A percentile compares a stretch with the other conserved stretches of the same genome.
Conservation (phyloP, 805 yeast species). For the Tetrapisispora taiwanensis region DNA sequence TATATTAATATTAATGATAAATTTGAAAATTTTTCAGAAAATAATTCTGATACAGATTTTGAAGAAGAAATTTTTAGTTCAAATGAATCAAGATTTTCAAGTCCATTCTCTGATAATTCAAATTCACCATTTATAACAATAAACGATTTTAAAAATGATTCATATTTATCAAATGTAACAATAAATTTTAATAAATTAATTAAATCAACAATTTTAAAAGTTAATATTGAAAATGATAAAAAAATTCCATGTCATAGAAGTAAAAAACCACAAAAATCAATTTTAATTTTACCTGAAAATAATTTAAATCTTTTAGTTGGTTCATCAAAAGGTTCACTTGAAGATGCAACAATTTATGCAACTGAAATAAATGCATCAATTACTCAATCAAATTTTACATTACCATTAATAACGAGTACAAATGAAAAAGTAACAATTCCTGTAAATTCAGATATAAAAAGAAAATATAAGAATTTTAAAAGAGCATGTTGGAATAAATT, state of each 20-base stretch:
- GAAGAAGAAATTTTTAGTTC: constrained; percentile 9
- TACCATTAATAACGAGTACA: constrained; percentile 17
- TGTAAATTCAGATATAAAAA: constrained; percentile 20
- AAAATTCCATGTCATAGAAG: constrained; percentile 14
- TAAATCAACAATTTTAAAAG: constrained; percentile 6
- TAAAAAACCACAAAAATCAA: constrained; percentile 15
- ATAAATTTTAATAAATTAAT: constrained; percentile 13
- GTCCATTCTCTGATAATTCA: constrained; percentile 16
- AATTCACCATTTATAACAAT: not conserved
- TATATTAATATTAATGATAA: not conserved
- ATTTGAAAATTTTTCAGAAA: too few species aligned
- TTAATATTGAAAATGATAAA: not conserved
- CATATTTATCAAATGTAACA: not conserved
- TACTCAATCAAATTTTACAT: constrained; percentile 8
- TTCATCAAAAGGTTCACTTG: constrained; percentile 22
- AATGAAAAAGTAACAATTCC: constrained; percentile 26
- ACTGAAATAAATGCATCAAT: constrained; percentile 24
- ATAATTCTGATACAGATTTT: not conserved
- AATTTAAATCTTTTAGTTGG: constrained; percentile 21
- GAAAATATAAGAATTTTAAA: constrained; percentile 16
- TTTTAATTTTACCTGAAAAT: constrained; percentile 11
- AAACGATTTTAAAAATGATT: not conserved
- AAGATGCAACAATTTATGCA: constrained; percentile 27
- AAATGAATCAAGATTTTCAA: constrained; percentile 14
- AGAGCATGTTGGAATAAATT: constrained; percentile 4